Evolutionary conservation across 139 green algal species (phyloP).

Genomic region (Klebsormidium nitens): DNA sequence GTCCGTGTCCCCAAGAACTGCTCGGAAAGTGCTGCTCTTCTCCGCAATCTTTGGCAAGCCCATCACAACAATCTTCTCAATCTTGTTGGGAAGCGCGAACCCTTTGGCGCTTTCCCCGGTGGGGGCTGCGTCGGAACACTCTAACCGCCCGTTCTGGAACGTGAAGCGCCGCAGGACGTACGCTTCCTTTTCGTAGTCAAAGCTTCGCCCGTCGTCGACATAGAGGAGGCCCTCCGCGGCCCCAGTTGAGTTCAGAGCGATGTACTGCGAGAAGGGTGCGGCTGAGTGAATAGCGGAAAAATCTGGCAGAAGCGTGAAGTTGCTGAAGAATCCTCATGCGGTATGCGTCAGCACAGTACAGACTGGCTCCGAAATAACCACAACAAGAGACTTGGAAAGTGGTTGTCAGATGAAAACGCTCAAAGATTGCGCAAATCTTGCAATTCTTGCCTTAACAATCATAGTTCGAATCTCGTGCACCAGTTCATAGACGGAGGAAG

Average conservation of each 20-base stretch:
- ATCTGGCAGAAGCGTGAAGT: too few relatives aligned
- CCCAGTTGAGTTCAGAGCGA: conserved; percentile 70
- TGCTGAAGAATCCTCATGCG: too few relatives aligned
- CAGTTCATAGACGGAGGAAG: too few relatives aligned
- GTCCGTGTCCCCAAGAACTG: too few relatives aligned
- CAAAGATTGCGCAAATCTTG: too few relatives aligned
- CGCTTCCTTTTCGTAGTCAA: conserved; percentile 65
- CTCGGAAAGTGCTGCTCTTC: too few relatives aligned
- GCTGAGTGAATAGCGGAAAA: not conserved
- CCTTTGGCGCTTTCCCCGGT: not conserved
- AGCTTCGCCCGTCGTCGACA: conserved; percentile 89
- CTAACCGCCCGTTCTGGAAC: conserved; percentile 16
- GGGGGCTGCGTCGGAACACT: not conserved
- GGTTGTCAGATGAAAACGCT: too few relatives aligned
- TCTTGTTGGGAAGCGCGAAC: conserved; percentile 12
- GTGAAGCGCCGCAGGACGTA: conserved; percentile 35
- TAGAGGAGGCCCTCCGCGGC: conserved; percentile 78
- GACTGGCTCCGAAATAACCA: too few relatives aligned
- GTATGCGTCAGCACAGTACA: too few relatives aligned
- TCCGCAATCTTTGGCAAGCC: conserved; percentile 20
- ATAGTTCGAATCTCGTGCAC: too few relatives aligned
- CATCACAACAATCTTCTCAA: conserved; percentile 36
- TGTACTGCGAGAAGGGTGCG: conserved; percentile 40
- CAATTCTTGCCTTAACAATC: too few relatives aligned
- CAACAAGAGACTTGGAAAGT: too few relatives aligned